Conservation (phyloP, 441 rosid species). For the Populus trichocarpa region DNA sequence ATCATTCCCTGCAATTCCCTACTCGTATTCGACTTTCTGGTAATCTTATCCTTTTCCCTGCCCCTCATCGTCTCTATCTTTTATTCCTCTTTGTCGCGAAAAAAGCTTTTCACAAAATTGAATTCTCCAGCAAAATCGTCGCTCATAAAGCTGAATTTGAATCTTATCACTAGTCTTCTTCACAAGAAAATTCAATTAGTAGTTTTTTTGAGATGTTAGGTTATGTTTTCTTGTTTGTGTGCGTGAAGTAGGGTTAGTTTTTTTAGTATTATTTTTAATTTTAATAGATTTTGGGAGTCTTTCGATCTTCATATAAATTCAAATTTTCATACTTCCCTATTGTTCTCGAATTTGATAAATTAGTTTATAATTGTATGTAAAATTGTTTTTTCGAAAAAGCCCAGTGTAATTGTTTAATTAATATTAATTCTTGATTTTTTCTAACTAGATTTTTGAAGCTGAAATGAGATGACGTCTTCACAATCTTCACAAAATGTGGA, state of each 20-base stretch:
- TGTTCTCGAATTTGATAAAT: too few relatives aligned
- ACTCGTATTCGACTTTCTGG: not conserved
- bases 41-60: not conserved
- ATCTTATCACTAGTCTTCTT: not conserved
- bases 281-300: too few relatives aligned
- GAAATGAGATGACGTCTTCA: slow-evolving; percentile 64
- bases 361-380: too few relatives aligned
- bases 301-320: too few relatives aligned
- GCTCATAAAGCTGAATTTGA: not conserved
- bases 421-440: not conserved
- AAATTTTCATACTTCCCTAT: too few relatives aligned
- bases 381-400: too few relatives aligned
- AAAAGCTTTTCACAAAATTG: not conserved
- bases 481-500: slow-evolving; percentile 84
- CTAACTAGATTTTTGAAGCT: slow-evolving; percentile 13
- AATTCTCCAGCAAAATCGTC: not conserved
- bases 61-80: not conserved
- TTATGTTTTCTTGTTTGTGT: too few relatives aligned
- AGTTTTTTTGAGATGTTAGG: not conserved
- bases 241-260: too few relatives aligned
- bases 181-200: not conserved
- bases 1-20: not conserved
- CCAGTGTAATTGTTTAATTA: not conserved
- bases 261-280: too few relatives aligned
- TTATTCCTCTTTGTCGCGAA: not conserved